These are phyloP conservation scores for Sporothrix sp. DNA, from an alignment of 2,329 filamentous ascomycete species.

Conservation along the genomic window DNA sequence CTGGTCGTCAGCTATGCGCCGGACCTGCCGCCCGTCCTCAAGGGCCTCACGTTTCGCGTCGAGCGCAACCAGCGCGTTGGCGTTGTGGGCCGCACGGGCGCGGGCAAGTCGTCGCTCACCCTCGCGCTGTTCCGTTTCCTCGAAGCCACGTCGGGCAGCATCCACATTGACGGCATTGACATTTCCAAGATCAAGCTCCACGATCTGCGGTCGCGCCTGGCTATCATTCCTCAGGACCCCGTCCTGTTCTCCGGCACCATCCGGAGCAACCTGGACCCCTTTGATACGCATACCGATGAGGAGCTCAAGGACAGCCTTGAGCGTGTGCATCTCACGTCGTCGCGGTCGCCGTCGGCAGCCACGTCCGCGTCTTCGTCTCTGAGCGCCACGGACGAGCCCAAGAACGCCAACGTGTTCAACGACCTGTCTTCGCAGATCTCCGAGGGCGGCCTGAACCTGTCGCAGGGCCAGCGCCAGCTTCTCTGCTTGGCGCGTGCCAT, in stretches of 20 bases:
- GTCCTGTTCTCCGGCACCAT: slow-evolving; percentile 74
- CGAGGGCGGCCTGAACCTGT: slow-evolving; percentile 64
- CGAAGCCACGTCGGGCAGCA: slow-evolving; percentile 54
- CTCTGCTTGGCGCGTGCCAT: slow-evolving; percentile 66
- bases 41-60: slow-evolving; percentile 57
- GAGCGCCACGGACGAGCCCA: slow-evolving; percentile 20
- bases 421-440: slow-evolving; percentile 54
- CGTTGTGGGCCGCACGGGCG: slow-evolving; percentile 69
- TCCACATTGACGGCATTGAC: slow-evolving; percentile 64
- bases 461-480: slow-evolving; percentile 67
- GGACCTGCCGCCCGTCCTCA: slow-evolving; percentile 61
- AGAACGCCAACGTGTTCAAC: slow-evolving; percentile 56
- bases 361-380: slow-evolving; percentile 32
- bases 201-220: slow-evolving; percentile 61
- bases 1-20: slow-evolving; percentile 63
- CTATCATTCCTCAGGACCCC: slow-evolving; percentile 73
- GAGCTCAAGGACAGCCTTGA: slow-evolving; percentile 60
- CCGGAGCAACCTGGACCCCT: slow-evolving; percentile 67
- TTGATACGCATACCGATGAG: slow-evolving; percentile 57
- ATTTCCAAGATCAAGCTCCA: slow-evolving; percentile 62
- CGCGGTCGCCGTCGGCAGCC: slow-evolving; percentile 24
- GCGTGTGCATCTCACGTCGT: slow-evolving; percentile 53
- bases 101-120: slow-evolving; percentile 67
- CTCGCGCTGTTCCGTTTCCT: slow-evolving; percentile 70
- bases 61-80: slow-evolving; percentile 60